These are phyloP conservation scores for Fagus sylvatica DNA, from an alignment of 306 rosid species.

Conservation along the genomic window DNA sequence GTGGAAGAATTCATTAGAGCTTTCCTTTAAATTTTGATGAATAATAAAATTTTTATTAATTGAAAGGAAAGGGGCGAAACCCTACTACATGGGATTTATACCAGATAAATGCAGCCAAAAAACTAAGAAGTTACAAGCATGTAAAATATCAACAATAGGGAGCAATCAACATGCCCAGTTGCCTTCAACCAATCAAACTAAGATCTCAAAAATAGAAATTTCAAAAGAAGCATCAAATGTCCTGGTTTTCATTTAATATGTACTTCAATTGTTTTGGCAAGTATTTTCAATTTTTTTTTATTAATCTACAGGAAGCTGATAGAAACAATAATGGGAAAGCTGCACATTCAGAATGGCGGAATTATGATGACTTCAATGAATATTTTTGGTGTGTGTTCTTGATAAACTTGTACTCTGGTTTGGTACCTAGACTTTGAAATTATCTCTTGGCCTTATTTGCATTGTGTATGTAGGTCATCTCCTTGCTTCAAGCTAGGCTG, in stretches of 20 bases:
- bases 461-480: slow-evolving; percentile 71
- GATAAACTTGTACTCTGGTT: not conserved
- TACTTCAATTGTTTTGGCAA: slow-evolving; percentile 6
- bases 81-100: no score
- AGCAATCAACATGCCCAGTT: no score
- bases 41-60: no score
- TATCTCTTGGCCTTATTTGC: slow-evolving; percentile 23
- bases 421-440: slow-evolving; percentile 5
- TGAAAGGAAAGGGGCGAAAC: no score
- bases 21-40: no score
- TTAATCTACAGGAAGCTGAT: slow-evolving; percentile 62
- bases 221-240: not conserved
- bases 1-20: no score
- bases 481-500: slow-evolving; percentile 83
- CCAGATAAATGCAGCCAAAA: no score
- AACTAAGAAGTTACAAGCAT: no score
- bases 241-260: slow-evolving; percentile 10
- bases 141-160: no score
- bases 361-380: slow-evolving; percentile 97
- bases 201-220: no score
- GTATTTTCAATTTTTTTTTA: not conserved
- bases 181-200: no score
- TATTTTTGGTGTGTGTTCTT: slow-evolving; percentile 77
- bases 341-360: slow-evolving; percentile 97
- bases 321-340: slow-evolving; percentile 83